Conservation (phyloP, 2,329 filamentous ascomycete genomes). For the Aspergillus hiratsukae region DNA sequence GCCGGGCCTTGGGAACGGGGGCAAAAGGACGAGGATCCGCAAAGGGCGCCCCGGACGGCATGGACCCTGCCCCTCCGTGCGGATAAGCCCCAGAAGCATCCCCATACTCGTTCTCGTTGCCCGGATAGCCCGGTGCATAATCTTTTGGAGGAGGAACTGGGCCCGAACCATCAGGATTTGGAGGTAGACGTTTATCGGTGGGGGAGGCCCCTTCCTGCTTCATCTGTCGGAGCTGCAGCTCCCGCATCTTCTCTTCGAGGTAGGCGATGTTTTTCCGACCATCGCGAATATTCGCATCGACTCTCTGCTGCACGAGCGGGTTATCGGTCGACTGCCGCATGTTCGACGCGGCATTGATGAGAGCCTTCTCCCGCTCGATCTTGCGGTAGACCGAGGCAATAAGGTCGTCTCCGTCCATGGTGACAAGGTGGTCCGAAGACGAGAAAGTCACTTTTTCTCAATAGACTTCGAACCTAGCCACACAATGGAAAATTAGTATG, state of each 20-base stretch:
- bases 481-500: constrained; percentile 7
- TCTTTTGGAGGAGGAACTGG: constrained; percentile 74
- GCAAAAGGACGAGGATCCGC: constrained; percentile 66
- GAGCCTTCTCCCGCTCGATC: constrained; percentile 94
- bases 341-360: constrained; percentile 88
- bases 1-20: constrained; percentile 66
- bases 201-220: constrained; percentile 48
- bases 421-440: constrained; percentile 28
- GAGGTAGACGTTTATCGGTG: constrained; percentile 46
- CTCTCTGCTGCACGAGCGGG: constrained; percentile 78
- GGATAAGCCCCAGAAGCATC: constrained; percentile 51
- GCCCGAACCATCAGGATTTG: constrained; percentile 34
- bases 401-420: constrained; percentile 58
- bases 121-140: constrained; percentile 47
- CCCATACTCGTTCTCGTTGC: constrained; percentile 61
- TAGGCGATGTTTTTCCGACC: constrained; percentile 91
- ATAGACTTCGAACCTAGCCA: not conserved
- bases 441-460: constrained; percentile 4
- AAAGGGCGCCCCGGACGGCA: constrained; percentile 77
- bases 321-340: constrained; percentile 98
- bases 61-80: constrained; percentile 63
- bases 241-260: constrained; percentile 84
- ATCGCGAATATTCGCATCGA: constrained; percentile 92
- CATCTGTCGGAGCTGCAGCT: constrained; percentile 77
- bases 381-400: constrained; percentile 85